Conservation (phyloP, 106 monocot species). For the Acorus calamus region DNA sequence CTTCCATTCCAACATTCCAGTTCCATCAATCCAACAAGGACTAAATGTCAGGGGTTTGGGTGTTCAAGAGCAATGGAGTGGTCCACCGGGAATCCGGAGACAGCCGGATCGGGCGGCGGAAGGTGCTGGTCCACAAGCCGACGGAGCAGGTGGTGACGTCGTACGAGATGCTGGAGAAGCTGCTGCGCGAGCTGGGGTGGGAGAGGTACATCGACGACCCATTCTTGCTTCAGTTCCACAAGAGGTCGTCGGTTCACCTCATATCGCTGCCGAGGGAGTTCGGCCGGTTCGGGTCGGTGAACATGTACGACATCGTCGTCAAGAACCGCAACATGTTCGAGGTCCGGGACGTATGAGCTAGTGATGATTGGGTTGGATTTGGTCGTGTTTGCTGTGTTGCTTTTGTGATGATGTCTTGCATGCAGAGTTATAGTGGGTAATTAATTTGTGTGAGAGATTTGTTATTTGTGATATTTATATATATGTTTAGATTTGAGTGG, state of each 20-base stretch:
- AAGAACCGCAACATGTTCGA: constrained; percentile 63
- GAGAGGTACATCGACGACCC: constrained; percentile 34
- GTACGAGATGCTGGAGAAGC: constrained; percentile 40
- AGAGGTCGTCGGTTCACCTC: constrained; percentile 40
- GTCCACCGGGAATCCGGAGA: not conserved
- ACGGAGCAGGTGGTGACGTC: constrained; percentile 41
- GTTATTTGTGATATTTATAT: no score
- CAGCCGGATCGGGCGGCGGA: constrained; percentile 13
- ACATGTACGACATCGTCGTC: constrained; percentile 84
- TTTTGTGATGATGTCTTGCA: no score
- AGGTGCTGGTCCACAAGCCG: constrained; percentile 53
- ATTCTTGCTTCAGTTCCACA: constrained; percentile 58
- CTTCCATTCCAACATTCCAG: no score
- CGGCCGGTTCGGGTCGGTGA: constrained; percentile 29
- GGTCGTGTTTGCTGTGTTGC: no score
- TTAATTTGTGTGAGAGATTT: no score
- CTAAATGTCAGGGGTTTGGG: constrained; percentile 14
- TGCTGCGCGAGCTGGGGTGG: constrained; percentile 46
- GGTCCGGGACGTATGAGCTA: constrained; percentile 44
- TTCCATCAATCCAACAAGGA: no score
- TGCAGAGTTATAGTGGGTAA: no score
- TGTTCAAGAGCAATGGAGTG: constrained; percentile 10
- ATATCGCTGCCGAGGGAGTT: constrained; percentile 65
- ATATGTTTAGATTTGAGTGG: no score
- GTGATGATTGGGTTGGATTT: no score